Evolutionary conservation across 2,329 filamentous ascomycete genomes (phyloP).

Genomic region (Trichoderma afroharzianum): DNA sequence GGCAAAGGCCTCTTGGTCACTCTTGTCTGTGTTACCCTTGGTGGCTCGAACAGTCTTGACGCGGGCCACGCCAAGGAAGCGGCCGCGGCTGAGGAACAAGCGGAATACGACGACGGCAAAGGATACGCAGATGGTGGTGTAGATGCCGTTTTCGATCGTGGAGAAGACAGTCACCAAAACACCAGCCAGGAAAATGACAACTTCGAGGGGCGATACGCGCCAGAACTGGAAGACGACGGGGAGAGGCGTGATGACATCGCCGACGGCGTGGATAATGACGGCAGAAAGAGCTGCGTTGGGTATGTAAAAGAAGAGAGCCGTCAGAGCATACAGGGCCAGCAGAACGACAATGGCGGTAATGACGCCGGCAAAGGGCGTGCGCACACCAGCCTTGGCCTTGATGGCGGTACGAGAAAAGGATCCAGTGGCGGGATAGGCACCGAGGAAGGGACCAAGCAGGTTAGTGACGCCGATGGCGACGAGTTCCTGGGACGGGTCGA

Average conservation of each 20-base stretch:
- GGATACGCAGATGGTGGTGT: constrained; percentile 71
- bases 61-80: constrained; percentile 73
- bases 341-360: constrained; percentile 81
- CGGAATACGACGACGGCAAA: constrained; percentile 71
- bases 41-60: constrained; percentile 78
- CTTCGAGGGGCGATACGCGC: constrained; percentile 77
- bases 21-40: constrained; percentile 29
- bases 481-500: constrained; percentile 75
- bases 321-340: constrained; percentile 77
- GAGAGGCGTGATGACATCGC: constrained; percentile 79
- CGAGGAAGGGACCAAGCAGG: constrained; percentile 72
- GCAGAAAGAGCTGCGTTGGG: constrained; percentile 71
- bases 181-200: constrained; percentile 80
- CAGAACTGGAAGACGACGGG: constrained; percentile 85
- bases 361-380: constrained; percentile 80
- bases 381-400: constrained; percentile 89
- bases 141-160: constrained; percentile 81
- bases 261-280: constrained; percentile 88
- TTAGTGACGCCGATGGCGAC: constrained; percentile 75
- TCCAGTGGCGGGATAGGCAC: constrained; percentile 80
- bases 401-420: constrained; percentile 90
- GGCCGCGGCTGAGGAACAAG: constrained; percentile 71
- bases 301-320: constrained; percentile 85
- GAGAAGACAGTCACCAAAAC: constrained; percentile 79
- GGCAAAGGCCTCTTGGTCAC: constrained; percentile 29